Evolutionary conservation across 2,329 filamentous ascomycete genomes (phyloP), one percentile per base, ranked within the genome.

Genomic region (Nemania sp.): DNA sequence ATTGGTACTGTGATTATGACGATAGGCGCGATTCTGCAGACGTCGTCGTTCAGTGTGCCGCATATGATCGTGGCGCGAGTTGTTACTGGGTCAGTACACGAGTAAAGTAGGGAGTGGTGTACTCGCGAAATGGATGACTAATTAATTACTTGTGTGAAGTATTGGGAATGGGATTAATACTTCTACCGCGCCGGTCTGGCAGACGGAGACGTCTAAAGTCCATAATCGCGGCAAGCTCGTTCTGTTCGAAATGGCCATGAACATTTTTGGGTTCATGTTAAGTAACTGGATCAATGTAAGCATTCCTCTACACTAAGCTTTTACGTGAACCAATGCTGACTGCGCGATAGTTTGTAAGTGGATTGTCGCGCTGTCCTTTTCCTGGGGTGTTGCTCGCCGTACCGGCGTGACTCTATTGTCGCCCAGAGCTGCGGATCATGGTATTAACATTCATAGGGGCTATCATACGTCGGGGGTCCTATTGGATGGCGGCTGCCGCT

Each of bases 1-100:
- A 60, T 73, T 3, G 77, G 77, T 7, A 72, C 73, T 0, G 33
- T 68, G 0, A 69, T 79, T 56, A 75, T 79, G 71, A 71, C 62
- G 6, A 37, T 70, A 2, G 67, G 66, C 2, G 63, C 64, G 3
- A 57, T 66, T 31, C 58, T 74, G 23, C 71, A 74, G 61, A 65
- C 65, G 46, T 61, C 69, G 34, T 65, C 71, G 20, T 73, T 65
- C 54, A 62, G 64, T 34, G 59, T 71, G 11, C 68, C 72, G 3
- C 73, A 77, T 9, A 24, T 53, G 17, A 44, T 53, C 11, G 44
- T 53, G 15, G 50, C 30, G 1, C 31, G 50, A 3, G 44, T 53
- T 26, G 23, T 53, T 11, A 37, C 44, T 1, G 62, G 75, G 19
- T 44, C 23, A 20, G 77, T 77, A 2, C 79, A 75, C 60, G 78